Evolutionary conservation across 805 yeast genomes (phyloP).

Genomic region (Cephaloascus fragrans): DNA sequence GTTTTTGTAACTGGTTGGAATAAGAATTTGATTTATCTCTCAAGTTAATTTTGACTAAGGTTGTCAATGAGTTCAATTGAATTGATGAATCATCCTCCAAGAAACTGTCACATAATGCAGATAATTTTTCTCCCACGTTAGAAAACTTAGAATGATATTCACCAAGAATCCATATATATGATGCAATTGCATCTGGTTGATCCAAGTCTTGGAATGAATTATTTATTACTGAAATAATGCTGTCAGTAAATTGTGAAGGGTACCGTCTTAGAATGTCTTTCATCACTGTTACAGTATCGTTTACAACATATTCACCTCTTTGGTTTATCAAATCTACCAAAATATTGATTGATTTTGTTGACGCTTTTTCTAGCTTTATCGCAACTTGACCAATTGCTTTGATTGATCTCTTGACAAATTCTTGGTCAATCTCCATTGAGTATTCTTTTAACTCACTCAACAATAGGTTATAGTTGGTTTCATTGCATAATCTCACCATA

Average conservation of each 20-base stretch:
- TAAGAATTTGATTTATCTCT: constrained; percentile 13
- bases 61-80: constrained; percentile 49
- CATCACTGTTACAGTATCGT: constrained; percentile 52
- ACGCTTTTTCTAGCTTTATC: constrained; percentile 44
- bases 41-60: constrained; percentile 49
- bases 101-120: constrained; percentile 39
- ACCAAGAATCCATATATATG: constrained; percentile 64
- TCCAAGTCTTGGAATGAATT: constrained; percentile 36
- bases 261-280: constrained; percentile 61
- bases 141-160: constrained; percentile 58
- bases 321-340: constrained; percentile 49
- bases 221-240: constrained; percentile 45
- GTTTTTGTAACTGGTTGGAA: constrained; percentile 40
- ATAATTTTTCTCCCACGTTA: constrained; percentile 36
- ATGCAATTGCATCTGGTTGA: constrained; percentile 41
- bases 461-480: constrained; percentile 45
- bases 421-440: constrained; percentile 77
- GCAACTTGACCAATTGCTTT: constrained; percentile 66
- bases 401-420: constrained; percentile 59
- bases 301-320: constrained; percentile 51
- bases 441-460: constrained; percentile 70
- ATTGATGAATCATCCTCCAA: constrained; percentile 49
- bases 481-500: constrained; percentile 58
- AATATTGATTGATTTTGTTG: constrained; percentile 50
- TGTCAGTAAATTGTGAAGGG: constrained; percentile 41